Evolutionary conservation across 805 yeast genomes (phyloP).

Genomic region (Limtongozyma cylindracea): DNA sequence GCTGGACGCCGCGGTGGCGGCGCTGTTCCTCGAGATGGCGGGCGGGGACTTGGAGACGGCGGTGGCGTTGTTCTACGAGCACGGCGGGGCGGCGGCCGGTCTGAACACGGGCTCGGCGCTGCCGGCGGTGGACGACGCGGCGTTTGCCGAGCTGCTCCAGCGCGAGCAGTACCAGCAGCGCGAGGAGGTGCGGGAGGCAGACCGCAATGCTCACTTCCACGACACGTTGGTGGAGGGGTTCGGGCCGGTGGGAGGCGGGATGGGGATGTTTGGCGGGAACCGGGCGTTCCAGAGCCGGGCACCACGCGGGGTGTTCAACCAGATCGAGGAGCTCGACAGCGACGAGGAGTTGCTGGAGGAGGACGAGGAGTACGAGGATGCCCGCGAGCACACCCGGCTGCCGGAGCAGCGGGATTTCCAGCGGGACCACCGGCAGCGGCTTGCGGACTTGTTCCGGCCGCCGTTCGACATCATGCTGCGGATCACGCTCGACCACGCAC

Average conservation of each 20-base stretch:
- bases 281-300: conserved; percentile 37
- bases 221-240: conserved; percentile 43
- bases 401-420: conserved; percentile 3
- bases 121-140: conserved; percentile 16
- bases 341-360: conserved; percentile 3
- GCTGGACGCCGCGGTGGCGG: conserved; percentile 39
- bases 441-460: conserved; percentile 73
- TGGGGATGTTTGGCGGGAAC: conserved; percentile 22
- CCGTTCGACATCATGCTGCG: conserved; percentile 76
- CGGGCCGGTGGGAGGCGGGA: conserved; percentile 5
- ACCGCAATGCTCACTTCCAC: conserved; percentile 56
- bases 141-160: conserved; percentile 35
- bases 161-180: conserved; percentile 38
- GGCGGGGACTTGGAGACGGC: conserved; percentile 66
- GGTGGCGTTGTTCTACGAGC: conserved; percentile 57
- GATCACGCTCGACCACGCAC: conserved; percentile 51
- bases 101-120: conserved; percentile 1
- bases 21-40: conserved; percentile 54
- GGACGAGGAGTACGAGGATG: conserved; percentile 6
- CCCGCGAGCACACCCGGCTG: no score
- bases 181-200: conserved; percentile 20
- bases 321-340: conserved; percentile 4
- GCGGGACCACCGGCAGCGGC: conserved; percentile 22
- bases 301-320: conserved; percentile 5
- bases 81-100: conserved; percentile 2